These are phyloP conservation scores for Peltaster fructicola DNA, from an alignment of 2,329 filamentous ascomycete genomes.

Conservation along the genomic window DNA sequence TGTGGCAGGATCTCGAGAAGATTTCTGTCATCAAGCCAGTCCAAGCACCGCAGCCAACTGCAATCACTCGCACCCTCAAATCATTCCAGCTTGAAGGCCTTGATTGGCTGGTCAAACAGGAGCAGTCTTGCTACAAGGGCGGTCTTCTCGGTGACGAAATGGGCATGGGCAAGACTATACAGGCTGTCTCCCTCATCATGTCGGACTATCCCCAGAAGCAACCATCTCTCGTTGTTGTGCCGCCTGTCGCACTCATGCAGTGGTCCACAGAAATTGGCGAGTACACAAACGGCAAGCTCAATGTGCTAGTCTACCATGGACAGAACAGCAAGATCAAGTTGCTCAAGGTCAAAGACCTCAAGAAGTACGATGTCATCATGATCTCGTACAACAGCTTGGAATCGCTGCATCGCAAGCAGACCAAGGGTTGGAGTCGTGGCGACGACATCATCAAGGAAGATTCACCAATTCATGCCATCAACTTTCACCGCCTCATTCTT, in stretches of 20 bases:
- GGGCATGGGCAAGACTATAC: slow-evolving; percentile 97
- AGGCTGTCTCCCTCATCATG: slow-evolving; percentile 95
- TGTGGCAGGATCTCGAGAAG: slow-evolving; percentile 65
- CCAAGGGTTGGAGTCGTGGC: slow-evolving; percentile 72
- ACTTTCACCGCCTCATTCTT: slow-evolving; percentile 80
- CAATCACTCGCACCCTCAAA: slow-evolving; percentile 71
- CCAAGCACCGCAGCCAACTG: slow-evolving; percentile 51
- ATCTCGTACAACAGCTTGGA: slow-evolving; percentile 90
- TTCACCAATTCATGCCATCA: slow-evolving; percentile 59
- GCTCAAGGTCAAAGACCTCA: slow-evolving; percentile 55
- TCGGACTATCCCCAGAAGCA: slow-evolving; percentile 76
- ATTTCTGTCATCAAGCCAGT: slow-evolving; percentile 48
- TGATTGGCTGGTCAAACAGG: slow-evolving; percentile 87
- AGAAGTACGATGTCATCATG: slow-evolving; percentile 81
- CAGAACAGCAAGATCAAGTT: slow-evolving; percentile 70
- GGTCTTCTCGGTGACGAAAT: slow-evolving; percentile 93
- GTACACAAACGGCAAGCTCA: slow-evolving; percentile 75
- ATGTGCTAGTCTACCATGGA: slow-evolving; percentile 79
- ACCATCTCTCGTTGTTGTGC: slow-evolving; percentile 75
- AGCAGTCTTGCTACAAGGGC: slow-evolving; percentile 68
- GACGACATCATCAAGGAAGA: slow-evolving; percentile 65
- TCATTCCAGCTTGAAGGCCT: slow-evolving; percentile 87
- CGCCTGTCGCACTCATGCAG: slow-evolving; percentile 87
- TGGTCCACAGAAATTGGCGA: slow-evolving; percentile 47
- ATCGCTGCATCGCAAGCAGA: slow-evolving; percentile 80